Conservation (phyloP, 2,329 filamentous ascomycete species). For the Zymoseptoria crescenta region DNA sequence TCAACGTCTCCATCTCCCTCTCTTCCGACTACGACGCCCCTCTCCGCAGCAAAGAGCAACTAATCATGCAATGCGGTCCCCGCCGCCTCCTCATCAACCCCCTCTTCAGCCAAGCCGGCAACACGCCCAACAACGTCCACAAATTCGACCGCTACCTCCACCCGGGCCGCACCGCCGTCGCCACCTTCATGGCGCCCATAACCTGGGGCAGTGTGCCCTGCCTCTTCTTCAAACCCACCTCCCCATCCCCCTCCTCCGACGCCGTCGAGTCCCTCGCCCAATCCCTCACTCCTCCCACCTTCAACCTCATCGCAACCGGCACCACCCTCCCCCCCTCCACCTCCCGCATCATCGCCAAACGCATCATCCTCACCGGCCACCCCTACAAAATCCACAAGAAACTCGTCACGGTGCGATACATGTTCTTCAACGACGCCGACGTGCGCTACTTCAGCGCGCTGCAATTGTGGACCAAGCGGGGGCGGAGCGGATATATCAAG, state of each 20-base stretch:
- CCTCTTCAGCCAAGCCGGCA: conserved; percentile 80
- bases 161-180: conserved; percentile 81
- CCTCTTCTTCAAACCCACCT: conserved; percentile 66
- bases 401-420: conserved; percentile 93
- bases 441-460: conserved; percentile 97
- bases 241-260: conserved; percentile 39
- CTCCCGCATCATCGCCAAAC: conserved; percentile 78
- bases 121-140: conserved; percentile 92
- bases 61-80: conserved; percentile 85
- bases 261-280: conserved; percentile 34
- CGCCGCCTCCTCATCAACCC: conserved; percentile 83
- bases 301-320: conserved; percentile 76
- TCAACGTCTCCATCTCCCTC: conserved; percentile 85
- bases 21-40: conserved; percentile 67
- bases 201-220: conserved; percentile 90
- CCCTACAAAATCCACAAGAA: conserved; percentile 99
- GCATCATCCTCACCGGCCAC: conserved; percentile 87
- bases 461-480: conserved; percentile 86
- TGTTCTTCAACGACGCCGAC: conserved; percentile 98
- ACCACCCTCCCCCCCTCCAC: conserved; percentile 73
- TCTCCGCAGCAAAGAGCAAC: conserved; percentile 83
- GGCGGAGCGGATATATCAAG: conserved; percentile 84
- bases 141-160: conserved; percentile 92
- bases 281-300: conserved; percentile 24
- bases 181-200: conserved; percentile 80